Percentiles rank a stretch among this genome's conserved stretches.
phyloP scores from a whole-genome alignment of 257 asterid genomes.

The Vinca minor region DNA sequence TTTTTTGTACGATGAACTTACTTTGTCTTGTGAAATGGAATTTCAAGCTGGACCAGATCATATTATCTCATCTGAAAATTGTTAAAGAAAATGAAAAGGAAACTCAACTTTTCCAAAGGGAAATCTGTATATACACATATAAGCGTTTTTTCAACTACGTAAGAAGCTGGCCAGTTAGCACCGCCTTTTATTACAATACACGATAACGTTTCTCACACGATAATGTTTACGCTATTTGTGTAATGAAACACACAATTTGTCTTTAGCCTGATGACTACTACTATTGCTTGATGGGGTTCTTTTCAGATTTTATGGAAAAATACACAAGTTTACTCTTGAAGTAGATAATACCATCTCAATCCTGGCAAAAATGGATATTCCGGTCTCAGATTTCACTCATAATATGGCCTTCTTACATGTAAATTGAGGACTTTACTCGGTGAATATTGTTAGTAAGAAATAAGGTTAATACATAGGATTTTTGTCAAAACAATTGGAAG shows the following conservation, averaged over 20 bases:
- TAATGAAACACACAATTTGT: background rate
- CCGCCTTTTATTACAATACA: conserved; percentile 4
- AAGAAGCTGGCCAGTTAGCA: background rate
- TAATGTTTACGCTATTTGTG: background rate
- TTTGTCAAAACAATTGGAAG: too few relatives aligned
- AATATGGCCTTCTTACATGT: too few relatives aligned
- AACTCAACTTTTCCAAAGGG: background rate
- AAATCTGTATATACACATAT: conserved; percentile 8
- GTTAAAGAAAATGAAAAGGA: conserved; percentile 4
- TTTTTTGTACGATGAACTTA: conserved; percentile 15
- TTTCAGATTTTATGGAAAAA: background rate
- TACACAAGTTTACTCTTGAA: too few relatives aligned
- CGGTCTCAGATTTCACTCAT: too few relatives aligned
- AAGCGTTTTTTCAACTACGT: too few relatives aligned
- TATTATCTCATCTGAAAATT: conserved; percentile 14
- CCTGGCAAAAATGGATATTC: too few relatives aligned
- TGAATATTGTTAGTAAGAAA: too few relatives aligned
- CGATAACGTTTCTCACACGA: conserved; percentile 33
- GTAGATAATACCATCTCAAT: too few relatives aligned
- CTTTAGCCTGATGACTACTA: background rate
- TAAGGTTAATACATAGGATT: too few relatives aligned
- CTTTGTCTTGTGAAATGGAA: conserved; percentile 28
- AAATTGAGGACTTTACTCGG: background rate
- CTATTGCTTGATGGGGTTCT: background rate
- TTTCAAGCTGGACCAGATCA: conserved; percentile 21